Base-by-base conservation (phyloP, 805 yeast genomes). In the Teunomyces panamensis region DNA sequence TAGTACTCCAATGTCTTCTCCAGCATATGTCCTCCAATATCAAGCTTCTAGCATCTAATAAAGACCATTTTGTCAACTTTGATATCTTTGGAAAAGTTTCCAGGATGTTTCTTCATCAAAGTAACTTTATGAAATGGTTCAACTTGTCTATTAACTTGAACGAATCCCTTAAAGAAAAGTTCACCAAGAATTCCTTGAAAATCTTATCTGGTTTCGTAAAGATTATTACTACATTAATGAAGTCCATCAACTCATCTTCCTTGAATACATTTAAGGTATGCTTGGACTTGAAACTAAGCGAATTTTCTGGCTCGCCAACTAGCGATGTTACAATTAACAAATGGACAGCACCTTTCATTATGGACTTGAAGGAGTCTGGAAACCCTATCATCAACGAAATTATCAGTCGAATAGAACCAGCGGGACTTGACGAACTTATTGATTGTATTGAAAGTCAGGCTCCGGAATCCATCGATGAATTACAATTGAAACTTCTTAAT, bases 201-300 rank as follows among this genome's bases (percentile, higher is more conserved):
- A 51, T 67, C 35, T 36, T 63, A 5, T 49, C 47, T 17, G 71
- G 72, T 2, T 59, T 54, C 39, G 35, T 55, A n/a, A 63, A 62
- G 44, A 29, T 68, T 5, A 39, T 55, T 14, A 48, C 30, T n/a
- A 44, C 45, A 16, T 42, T 63, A 8, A 14, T 47, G 9, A 49
- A 47, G 13, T 52, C 50, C 33, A 37, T 42, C 2, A 37, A 36
- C 9, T 17, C 17, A 10, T 9, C 35, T 3, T 16, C 16, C 8
- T 34, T 49, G 11, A 9, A 17, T 16, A 39, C 11, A 17, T 43
- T 33, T 24, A 37, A 27, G 6, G 32, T 32, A 33, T 46, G 52
- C 27, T 29, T 52, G 43, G 34, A 45, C 3, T 32, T 52, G 26
- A 49, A 52, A 28, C 24, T 45, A 2, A 35, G 29, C 4, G 44